Evolutionary conservation across 2,329 filamentous ascomycete genomes (phyloP), one percentile per base, ranked within the genome.

Genomic region (Diaporthe australafricana): DNA sequence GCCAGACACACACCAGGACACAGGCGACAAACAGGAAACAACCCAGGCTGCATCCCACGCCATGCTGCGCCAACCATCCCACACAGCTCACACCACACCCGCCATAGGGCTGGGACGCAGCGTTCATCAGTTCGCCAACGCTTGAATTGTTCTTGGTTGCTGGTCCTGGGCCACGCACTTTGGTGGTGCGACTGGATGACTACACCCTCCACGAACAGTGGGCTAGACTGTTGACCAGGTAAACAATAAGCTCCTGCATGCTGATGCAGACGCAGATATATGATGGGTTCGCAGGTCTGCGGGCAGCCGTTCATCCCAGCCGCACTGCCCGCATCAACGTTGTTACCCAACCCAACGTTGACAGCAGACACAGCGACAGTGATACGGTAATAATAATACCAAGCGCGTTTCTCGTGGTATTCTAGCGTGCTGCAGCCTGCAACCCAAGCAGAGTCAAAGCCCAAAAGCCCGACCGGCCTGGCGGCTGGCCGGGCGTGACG

Each of bases 261-360:
- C 35, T 20, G 27, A 63, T 48, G 42, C 57, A 63, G 57, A 42
- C 47, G 57, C 57, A 48, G 32, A 14, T 16, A 14, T 48, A 45
- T 63, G 60, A 48, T 45, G 35, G n/a, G 60, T 65, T 65, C 60
- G 60, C 60, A 65, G 48, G 45, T 35, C 60, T 48, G 42, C 14
- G 30, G 3, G 30, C 30, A 50, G n/a, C 42, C 30, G 60, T 65
- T 65, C 60, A 25, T 65, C 45, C 45, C 60, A 65, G 45, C 60
- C 60, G 60, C 60, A 40, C 14, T 35, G 32, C 32, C 32, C 32
- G 32, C 32, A 35, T 9, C 32, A 9, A 35, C 32, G 32, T 35
- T 35, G 32, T 35, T 35, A 35, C 32, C 32, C 32, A 35, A 48
- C 57, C n/a, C 20, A 35, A 62, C 20, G 53, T 38, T 2, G 53